Conservation (phyloP, 805 yeast species). For the Tetrapisispora taiwanensis region DNA sequence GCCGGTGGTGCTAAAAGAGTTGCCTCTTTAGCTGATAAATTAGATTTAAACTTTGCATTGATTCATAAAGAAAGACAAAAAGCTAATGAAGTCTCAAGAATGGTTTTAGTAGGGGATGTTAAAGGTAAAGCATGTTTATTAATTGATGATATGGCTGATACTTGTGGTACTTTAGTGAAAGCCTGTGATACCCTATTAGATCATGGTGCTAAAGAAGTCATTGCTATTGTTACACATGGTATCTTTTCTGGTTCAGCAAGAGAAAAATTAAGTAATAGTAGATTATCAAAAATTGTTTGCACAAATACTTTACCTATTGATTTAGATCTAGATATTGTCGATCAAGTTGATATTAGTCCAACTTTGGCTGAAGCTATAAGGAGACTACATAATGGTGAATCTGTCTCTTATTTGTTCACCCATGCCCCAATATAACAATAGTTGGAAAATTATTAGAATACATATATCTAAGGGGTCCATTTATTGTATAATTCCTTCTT, state of each 20-base stretch:
- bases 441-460: not conserved
- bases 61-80: constrained; percentile 77
- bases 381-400: constrained; percentile 80
- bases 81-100: constrained; percentile 74
- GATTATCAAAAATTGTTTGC: constrained; percentile 59
- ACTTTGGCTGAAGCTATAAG: constrained; percentile 75
- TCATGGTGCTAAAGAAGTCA: constrained; percentile 59
- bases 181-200: constrained; percentile 68
- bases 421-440: constrained; percentile 22
- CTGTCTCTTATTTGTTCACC: constrained; percentile 65
- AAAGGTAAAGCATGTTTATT: constrained; percentile 63
- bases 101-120: constrained; percentile 83
- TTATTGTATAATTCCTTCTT: not conserved
- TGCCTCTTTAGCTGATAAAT: constrained; percentile 71
- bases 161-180: constrained; percentile 77
- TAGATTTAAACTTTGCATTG: constrained; percentile 72
- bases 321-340: constrained; percentile 43
- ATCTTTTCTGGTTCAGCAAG: constrained; percentile 67
- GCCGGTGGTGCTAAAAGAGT: constrained; percentile 89
- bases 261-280: constrained; percentile 57
- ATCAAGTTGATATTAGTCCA: constrained; percentile 53
- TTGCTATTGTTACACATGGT: constrained; percentile 80
- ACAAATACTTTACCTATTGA: constrained; percentile 75
- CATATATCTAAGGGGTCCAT: not conserved
- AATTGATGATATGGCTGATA: constrained; percentile 86